Evolutionary conservation across 2,329 filamentous ascomycete genomes (phyloP), one percentile per base, ranked within the genome.

Genomic region (Amphichorda felina): DNA sequence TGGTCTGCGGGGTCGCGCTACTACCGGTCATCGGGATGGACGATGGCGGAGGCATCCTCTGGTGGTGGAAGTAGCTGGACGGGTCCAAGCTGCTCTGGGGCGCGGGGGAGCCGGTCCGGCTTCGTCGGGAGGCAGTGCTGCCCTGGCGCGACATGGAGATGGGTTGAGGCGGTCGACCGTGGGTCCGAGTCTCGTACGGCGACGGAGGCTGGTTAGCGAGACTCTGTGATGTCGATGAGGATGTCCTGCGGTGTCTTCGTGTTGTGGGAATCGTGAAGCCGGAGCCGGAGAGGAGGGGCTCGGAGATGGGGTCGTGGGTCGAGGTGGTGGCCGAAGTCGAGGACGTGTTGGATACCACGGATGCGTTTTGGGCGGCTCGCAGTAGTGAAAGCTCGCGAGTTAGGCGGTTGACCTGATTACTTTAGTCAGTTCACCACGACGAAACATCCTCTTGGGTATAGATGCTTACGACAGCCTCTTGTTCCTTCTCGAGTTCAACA

Each of bases 401-500:
- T 22, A 96, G 70, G 24, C 89, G 85, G 61, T 96, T 96, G 41
- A 95, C 84, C 85, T 89, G 51, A 5, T 9, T 30, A 17, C 21
- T 15, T 31, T 13, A 26, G 35, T 19, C 19, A 4, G 29, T 5
- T 18, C 13, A 33, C 18, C 1, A 22, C 4, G 2, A 4, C 13
- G 8, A 25, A 34, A 13, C 8, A 22, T 28, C 10, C 5, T 34
- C 8, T 17, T 22, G 14, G 17, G 17, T 13, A 16, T 14, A 16
- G 5, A n/a, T 25, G 62, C 76, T 43, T 68, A 91, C 88, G 49
- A 95, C 81, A 25, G 87, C 84, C 58, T 96, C 89, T 49, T 96
- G 88, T 54, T 96, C 89, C 57, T 93, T 91, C 59, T 96, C 89
- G 18, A 95, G 68, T 61, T 94, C 77, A 40, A 83, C 68, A 56